Percentiles rank a stretch among this genome's conserved stretches.
Conservation (phyloP, 441 rosid species). For the Manihot esculenta region DNA sequence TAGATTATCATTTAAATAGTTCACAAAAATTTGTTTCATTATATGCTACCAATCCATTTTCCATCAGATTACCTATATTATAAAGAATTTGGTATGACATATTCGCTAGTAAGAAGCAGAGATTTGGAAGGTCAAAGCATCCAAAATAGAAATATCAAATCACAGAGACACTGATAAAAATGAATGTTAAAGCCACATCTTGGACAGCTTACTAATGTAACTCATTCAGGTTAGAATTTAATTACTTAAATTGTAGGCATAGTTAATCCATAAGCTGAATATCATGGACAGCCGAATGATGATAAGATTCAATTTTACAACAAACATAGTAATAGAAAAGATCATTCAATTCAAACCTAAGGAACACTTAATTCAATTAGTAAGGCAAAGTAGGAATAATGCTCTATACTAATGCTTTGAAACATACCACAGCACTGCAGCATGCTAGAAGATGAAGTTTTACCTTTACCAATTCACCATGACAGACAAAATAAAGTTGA, state of each 20-base stretch:
- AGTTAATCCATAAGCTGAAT: neutral
- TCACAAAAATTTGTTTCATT: neutral
- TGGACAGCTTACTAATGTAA: neutral
- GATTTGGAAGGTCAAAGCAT: neutral
- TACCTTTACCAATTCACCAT: conserved; percentile 63
- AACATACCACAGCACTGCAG: neutral
- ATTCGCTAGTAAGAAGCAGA: conserved; percentile 1
- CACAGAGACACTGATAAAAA: neutral
- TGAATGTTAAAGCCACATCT: neutral
- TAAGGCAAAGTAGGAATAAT: neutral
- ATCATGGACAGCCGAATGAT: neutral
- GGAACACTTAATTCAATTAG: neutral
- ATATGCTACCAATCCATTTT: neutral
- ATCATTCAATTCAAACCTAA: neutral
- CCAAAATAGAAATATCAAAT: neutral
- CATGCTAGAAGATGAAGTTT: neutral
- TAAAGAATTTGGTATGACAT: neutral
- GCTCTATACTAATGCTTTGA: neutral
- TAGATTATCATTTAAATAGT: neutral
- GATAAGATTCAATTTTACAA: neutral
- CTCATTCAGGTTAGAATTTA: neutral
- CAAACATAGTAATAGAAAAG: neutral
- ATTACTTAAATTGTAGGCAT: neutral
- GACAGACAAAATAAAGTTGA: conserved; percentile 82
- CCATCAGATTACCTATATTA: neutral